Base-by-base conservation (phyloP, 192 early-diverging fungal species). In the Coemansia sp. region DNA sequence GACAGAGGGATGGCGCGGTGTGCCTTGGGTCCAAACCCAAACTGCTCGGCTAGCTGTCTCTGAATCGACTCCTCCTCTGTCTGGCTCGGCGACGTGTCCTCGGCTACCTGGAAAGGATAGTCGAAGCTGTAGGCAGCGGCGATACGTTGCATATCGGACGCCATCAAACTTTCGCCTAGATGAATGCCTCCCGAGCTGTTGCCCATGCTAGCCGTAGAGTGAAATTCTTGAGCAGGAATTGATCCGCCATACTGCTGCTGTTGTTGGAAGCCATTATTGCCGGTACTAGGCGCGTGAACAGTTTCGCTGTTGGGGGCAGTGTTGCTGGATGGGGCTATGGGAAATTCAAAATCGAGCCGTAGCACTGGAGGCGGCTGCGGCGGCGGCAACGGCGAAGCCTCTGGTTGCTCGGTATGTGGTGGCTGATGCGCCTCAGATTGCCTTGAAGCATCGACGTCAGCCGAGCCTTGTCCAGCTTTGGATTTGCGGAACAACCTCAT, bases 401-500 rank as follows among this genome's bases (percentile, higher is more conserved):
- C 26, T 5, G 43, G 18, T 3, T 42, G 50, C 11, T 42, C 64
- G 6, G 23, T 31, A 16, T 37, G 36, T 20, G 28, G 23, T 1
- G 65, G 55, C 20, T 71, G 52, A 31, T 55, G 16, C 52, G 2
- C 8, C 13, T n/a, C 26, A 8, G 10, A 3, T 13, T 33, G 52
- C 5, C 33, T 28, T 3, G 52, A n/a, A 33, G 52, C 28, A 33
- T 55, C 52, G 52, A 26, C 6, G 6, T 26, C 26, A 5, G 52
- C 26, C 21, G 52, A 26, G 16, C 52, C 69, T 2, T 37, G 69
- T 31, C 55, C 65, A 13, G 62, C 34, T 43, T 81, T 81, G 35
- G 65, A 66, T 38, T 81, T 81, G 41, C 78, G 78, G 48, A 81
- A 81, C 20, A 81, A 64, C 41, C 78, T 62, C 78, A 81, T 79